Evolutionary conservation across 768 basidiomycete genomes (phyloP).

Genomic region (Trametes cingulata): DNA sequence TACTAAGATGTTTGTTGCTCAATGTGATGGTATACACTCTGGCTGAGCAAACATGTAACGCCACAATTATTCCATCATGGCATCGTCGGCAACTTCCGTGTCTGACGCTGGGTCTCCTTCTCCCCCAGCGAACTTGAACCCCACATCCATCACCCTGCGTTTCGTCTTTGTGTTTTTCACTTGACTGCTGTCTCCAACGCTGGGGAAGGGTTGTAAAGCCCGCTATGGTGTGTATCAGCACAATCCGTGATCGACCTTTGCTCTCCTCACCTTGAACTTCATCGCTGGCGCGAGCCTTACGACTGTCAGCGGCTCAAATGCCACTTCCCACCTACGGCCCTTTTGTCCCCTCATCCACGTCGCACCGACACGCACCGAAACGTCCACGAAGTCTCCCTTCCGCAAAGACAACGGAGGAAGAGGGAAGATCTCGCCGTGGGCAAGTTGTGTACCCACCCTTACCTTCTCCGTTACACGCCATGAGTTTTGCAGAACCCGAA

Average conservation of each 20-base stretch:
- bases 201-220: too few species aligned
- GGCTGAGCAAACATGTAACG: too few species aligned
- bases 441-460: neutral
- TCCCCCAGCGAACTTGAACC: too few species aligned
- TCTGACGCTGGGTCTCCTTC: too few species aligned
- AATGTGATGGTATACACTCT: too few species aligned
- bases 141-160: too few species aligned
- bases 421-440: neutral
- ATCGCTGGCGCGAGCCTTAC: neutral
- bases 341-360: neutral
- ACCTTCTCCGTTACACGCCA: neutral
- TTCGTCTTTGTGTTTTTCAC: too few species aligned
- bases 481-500: neutral
- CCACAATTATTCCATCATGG: too few species aligned
- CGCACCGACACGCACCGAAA: neutral
- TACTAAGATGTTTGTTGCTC: too few species aligned
- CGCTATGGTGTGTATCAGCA: neutral
- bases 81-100: too few species aligned
- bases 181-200: too few species aligned
- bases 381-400: neutral
- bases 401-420: neutral
- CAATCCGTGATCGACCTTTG: too few species aligned
- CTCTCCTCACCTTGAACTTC: neutral
- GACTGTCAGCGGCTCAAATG: neutral
- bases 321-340: neutral